Base-by-base conservation (phyloP, 2,329 filamentous ascomycete species). In the Talaromyces pinophilus region DNA sequence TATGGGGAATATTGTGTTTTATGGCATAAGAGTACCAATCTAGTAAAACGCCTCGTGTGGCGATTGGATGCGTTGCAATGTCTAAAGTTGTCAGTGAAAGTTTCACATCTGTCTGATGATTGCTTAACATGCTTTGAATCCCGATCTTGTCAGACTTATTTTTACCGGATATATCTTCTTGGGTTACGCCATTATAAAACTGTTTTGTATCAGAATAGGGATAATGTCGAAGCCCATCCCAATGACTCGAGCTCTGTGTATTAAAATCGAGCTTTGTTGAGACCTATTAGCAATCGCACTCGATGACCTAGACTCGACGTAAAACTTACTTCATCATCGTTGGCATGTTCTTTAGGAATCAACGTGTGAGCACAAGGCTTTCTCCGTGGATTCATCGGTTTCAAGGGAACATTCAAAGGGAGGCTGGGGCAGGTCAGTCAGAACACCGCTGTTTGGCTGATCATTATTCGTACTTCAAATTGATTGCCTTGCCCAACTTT, bases 281-380 rank as follows among this genome's bases (percentile, higher is more conserved):
- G 30, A 33, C 30, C 30, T 33, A 33, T 33, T 33, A 33, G 30
- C 30, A 33, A 33, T 33, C 8, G 7, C 30, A 8, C 7, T 8
- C 30, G 30, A 33, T 8, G 8, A 33, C 6, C 30, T 8, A 10
- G 7, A 33, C 8, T 33, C 8, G 30, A 7, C 1, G 6, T 8
- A 3, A 3, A 38, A n/a, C 61, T 54, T 15, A 71, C 70, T 57
- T 71, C 69, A 40, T 72, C 70, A 61, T 71, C 69, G 54, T 71
- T 71, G 13, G 70, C 68, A 57, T 69, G 62, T 3, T 65, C 70
- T 55, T 71, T 71, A 2, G 67, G 64, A 46, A 71, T 67, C 8
- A 71, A 67, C 5, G 55, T 63, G 40, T 71, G 69, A 2, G 57
- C 61, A 44, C 70, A 71, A 25, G 64, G 63, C 61, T 72, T 72